Conservation (phyloP, 192 early-diverging fungal species). For the Linnemannia schmuckeri region DNA sequence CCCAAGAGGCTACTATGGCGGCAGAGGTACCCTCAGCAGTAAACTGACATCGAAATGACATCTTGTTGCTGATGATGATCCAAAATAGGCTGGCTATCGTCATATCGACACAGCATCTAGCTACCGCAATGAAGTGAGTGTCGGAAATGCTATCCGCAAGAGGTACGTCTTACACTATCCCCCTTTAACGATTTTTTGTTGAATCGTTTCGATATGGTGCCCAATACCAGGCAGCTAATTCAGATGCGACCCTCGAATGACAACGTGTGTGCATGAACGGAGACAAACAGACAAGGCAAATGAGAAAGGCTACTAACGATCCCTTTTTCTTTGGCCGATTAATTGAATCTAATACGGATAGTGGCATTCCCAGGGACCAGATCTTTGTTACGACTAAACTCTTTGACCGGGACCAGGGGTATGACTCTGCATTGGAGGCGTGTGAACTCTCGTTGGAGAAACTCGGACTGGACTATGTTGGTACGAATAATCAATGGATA, state of each 20-base stretch:
- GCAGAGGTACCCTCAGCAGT: not conserved
- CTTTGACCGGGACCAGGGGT: conserved; percentile 65
- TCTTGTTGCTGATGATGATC: not conserved
- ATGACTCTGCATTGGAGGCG: conserved; percentile 60
- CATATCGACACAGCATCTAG: conserved; percentile 66
- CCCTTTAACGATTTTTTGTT: not conserved
- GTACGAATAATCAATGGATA: conserved; percentile 8
- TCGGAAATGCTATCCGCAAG: conserved; percentile 58
- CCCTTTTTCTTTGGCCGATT: not conserved
- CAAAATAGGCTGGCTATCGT: conserved; percentile 63
- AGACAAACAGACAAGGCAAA: not conserved
- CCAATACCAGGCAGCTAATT: not conserved
- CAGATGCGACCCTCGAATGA: not conserved
- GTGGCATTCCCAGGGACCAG: conserved; percentile 63
- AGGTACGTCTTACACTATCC: conserved; percentile 34
- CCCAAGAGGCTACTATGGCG: too few species aligned
- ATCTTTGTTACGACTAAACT: conserved; percentile 78
- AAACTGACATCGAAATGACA: conserved; percentile 3
- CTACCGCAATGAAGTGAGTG: conserved; percentile 61
- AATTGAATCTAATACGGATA: not conserved
- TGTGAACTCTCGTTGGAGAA: conserved; percentile 65
- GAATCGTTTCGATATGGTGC: too few species aligned
- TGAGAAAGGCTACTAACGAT: not conserved
- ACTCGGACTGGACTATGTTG: conserved; percentile 69
- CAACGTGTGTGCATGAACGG: not conserved